phyloP scores from a whole-genome alignment of 2,329 filamentous ascomycete genomes.

The Fusarium sp. region DNA sequence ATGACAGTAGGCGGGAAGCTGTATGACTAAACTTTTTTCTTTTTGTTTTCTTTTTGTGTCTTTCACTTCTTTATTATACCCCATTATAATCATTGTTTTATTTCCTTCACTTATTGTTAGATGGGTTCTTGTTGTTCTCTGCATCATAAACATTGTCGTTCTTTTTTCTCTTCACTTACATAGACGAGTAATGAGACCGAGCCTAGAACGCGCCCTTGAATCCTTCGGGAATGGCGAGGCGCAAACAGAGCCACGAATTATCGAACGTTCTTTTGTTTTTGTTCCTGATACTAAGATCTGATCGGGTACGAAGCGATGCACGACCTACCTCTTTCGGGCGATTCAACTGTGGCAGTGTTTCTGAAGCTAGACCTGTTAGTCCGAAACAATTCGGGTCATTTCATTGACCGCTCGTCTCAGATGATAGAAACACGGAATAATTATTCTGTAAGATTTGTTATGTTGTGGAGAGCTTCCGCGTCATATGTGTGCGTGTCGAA shows the following conservation, averaged over 20 bases:
- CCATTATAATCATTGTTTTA: conserved; percentile 26
- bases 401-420: neutral
- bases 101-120: conserved; percentile 12
- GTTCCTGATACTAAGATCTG: conserved; percentile 8
- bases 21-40: conserved; percentile 25
- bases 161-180: conserved; percentile 19
- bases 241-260: conserved; percentile 21
- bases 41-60: conserved; percentile 4
- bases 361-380: conserved; percentile 15
- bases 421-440: neutral
- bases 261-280: conserved; percentile 26
- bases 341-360: conserved; percentile 32
- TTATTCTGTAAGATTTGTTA: neutral
- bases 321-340: conserved; percentile 35
- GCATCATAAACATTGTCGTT: neutral
- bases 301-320: conserved; percentile 11
- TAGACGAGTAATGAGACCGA: conserved; percentile 24
- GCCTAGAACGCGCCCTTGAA: neutral
- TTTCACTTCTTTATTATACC: conserved; percentile 30
- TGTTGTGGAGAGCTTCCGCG: neutral
- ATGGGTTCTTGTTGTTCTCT: neutral
- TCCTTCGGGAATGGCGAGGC: conserved; percentile 17
- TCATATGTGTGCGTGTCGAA: neutral
- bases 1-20: conserved; percentile 24
- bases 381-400: conserved; percentile 5